These are phyloP conservation scores for Paramecium octaurelia DNA, from an alignment of 73 alveolate genomes.

Conservation along the genomic window DNA sequence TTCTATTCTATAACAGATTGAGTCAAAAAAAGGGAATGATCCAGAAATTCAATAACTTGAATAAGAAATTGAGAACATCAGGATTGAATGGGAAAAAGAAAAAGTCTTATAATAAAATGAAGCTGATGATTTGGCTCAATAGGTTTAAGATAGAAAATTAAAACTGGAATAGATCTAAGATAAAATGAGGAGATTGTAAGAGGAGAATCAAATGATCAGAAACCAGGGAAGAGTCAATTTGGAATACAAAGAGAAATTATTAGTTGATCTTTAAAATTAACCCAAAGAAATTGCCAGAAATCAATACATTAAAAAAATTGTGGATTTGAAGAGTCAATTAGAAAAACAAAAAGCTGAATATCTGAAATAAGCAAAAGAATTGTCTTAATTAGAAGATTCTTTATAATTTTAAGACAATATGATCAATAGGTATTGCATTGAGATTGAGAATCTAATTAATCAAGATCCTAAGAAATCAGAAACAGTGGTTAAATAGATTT, in stretches of 20 bases:
- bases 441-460: conserved; percentile 24
- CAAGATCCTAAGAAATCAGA: conserved; percentile 32
- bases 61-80: conserved; percentile 18
- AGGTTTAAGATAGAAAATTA: conserved; percentile 6
- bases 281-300: conserved; percentile 30
- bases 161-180: conserved; percentile 1
- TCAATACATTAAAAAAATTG: not conserved
- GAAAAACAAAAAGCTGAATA: conserved; percentile 12
- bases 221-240: conserved; percentile 18
- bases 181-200: conserved; percentile 45
- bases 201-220: conserved; percentile 39
- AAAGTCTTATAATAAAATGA: not conserved
- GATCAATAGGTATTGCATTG: not conserved
- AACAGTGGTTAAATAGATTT: not conserved
- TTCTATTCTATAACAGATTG: conserved; percentile 3
- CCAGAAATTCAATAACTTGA: not conserved
- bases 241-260: conserved; percentile 7
- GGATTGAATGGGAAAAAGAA: conserved; percentile 7
- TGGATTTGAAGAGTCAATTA: not conserved
- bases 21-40: conserved; percentile 3
- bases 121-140: not conserved
- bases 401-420: not conserved
- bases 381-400: not conserved
- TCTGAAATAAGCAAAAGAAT: not conserved
- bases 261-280: not conserved